Percentiles rank a stretch among this genome's conserved stretches.
phyloP scores from a whole-genome alignment of 2,329 filamentous ascomycete genomes.

The Penicillium sp. region DNA sequence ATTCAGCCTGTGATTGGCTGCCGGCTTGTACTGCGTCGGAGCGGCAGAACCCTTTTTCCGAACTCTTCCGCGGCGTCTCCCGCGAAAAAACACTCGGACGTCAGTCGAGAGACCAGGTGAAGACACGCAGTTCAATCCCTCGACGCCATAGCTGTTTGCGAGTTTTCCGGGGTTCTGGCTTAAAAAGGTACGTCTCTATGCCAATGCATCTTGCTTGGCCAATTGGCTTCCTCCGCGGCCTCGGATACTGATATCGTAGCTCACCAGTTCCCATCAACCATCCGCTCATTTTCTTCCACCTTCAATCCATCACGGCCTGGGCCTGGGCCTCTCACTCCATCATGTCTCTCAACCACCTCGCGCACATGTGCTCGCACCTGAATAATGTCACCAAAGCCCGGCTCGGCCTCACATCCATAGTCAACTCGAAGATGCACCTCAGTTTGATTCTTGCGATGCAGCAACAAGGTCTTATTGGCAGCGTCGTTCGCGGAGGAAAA shows the following conservation, averaged over 20 bases:
- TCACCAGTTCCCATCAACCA: background rate
- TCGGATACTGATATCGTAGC: background rate
- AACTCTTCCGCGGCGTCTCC: background rate
- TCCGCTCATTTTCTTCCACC: background rate
- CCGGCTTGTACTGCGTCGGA: background rate
- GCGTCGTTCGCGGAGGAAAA: conserved; percentile 69
- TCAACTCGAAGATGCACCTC: conserved; percentile 76
- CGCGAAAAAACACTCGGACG: background rate
- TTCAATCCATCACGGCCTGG: background rate
- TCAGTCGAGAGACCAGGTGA: background rate
- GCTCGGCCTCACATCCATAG: conserved; percentile 77
- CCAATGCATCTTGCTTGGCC: too few species aligned
- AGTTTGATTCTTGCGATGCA: conserved; percentile 71
- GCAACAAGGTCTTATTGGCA: conserved; percentile 74
- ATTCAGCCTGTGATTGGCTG: background rate
- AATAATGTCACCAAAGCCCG: conserved; percentile 84
- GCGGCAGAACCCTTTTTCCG: conserved; percentile 7
- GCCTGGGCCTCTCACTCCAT: conserved; percentile 20
- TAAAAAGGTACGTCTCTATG: background rate
- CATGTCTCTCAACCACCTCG: conserved; percentile 72
- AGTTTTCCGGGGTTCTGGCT: background rate
- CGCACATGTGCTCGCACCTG: conserved; percentile 82
- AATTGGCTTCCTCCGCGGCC: background rate
- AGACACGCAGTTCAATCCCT: background rate
- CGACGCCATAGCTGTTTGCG: too few species aligned